These are phyloP conservation scores for Monosporozyma servazzii DNA, from an alignment of 805 yeast genomes.

Conservation along the genomic window DNA sequence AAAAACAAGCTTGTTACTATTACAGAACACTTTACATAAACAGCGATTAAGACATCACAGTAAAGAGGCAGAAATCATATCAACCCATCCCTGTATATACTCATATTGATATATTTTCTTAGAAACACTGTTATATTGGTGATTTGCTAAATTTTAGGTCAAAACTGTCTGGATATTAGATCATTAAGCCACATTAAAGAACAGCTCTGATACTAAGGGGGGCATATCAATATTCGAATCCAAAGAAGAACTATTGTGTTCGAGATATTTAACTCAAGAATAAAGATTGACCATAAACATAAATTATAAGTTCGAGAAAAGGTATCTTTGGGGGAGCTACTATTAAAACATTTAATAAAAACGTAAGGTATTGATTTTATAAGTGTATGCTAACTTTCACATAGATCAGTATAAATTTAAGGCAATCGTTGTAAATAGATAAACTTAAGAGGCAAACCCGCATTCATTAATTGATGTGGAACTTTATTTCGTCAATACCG, in stretches of 20 bases:
- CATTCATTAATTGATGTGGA: conserved; percentile 7
- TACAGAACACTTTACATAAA: background rate
- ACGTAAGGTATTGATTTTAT: background rate
- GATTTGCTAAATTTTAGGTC: background rate
- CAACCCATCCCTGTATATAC: background rate
- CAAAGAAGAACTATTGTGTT: background rate
- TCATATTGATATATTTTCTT: background rate
- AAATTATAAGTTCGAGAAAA: background rate
- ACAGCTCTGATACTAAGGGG: background rate
- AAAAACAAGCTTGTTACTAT: background rate
- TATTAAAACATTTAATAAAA: background rate
- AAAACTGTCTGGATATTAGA: background rate
- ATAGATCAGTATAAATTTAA: background rate
- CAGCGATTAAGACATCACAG: background rate
- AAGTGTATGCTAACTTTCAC: background rate
- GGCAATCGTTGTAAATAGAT: background rate
- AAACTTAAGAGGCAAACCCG: background rate
- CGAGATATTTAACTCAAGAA: background rate
- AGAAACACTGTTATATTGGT: background rate
- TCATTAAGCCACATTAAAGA: background rate
- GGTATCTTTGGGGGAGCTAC: background rate
- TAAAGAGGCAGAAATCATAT: background rate
- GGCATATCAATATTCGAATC: background rate
- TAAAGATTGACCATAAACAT: background rate
- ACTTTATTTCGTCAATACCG: conserved; percentile 9